These are phyloP conservation scores for Volvox carteri DNA, from an alignment of 163 green algal genomes.

Conservation along the genomic window DNA sequence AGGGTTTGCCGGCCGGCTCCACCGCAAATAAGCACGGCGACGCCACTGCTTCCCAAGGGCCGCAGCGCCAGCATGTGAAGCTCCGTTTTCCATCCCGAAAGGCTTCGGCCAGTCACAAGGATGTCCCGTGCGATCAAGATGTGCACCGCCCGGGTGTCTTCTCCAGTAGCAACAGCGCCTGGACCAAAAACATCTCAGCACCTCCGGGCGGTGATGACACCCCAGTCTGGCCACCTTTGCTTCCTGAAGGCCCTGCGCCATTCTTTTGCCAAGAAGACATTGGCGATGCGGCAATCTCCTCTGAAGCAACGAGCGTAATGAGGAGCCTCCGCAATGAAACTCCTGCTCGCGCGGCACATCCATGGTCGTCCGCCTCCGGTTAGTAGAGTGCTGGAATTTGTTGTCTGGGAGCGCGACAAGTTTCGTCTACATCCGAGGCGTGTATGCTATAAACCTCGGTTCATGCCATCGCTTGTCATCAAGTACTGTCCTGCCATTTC, in stretches of 20 bases:
- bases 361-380: no score
- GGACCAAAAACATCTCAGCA: neutral
- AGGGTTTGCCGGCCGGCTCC: neutral
- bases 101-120: neutral
- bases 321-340: no score
- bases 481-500: neutral
- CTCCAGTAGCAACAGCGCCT: neutral
- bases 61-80: neutral
- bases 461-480: neutral
- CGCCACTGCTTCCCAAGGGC: neutral
- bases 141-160: no score
- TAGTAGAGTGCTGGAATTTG: no score
- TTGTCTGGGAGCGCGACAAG: no score
- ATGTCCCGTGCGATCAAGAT: neutral
- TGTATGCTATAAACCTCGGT: neutral
- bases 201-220: neutral
- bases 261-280: neutral
- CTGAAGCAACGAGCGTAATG: no score
- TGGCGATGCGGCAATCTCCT: neutral
- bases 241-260: neutral
- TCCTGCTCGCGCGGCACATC: no score
- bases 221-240: neutral
- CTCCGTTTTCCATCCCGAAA: neutral
- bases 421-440: no score
- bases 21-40: neutral